Percentiles rank a stretch among this genome's conserved stretches.
These are phyloP conservation scores for Coccomyxa sp. DNA, from an alignment of 139 green algal species.

Conservation along the genomic window DNA sequence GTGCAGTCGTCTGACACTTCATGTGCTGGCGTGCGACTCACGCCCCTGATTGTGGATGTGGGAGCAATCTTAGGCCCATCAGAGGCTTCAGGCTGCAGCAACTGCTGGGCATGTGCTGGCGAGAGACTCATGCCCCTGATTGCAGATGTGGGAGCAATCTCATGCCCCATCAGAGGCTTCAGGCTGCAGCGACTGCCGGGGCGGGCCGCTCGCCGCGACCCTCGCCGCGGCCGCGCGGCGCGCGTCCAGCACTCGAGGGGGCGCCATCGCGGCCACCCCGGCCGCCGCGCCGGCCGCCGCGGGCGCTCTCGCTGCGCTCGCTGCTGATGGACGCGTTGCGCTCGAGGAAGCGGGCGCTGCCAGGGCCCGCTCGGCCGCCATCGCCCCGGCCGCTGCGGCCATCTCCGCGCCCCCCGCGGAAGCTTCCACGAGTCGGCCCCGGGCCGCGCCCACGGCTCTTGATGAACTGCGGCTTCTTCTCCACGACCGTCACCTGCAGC, in stretches of 20 bases:
- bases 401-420: conserved; percentile 20
- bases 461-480: conserved; percentile 38
- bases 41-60: background rate
- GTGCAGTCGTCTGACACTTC: too few species aligned
- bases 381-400: background rate
- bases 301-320: background rate
- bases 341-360: background rate
- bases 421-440: background rate
- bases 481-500: conserved; percentile 19
- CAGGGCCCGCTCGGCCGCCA: background rate
- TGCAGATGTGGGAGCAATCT: background rate
- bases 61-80: too few species aligned
- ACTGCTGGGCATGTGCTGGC: too few species aligned
- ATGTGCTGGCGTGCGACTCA: background rate
- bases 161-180: background rate
- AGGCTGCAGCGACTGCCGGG: background rate
- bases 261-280: background rate
- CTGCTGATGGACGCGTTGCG: background rate
- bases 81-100: background rate
- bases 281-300: too few species aligned
- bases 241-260: background rate
- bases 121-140: background rate
- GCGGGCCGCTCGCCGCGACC: too few species aligned
- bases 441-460: background rate
- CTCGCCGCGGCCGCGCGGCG: background rate